A percentile compares a stretch with the other conserved stretches of the same genome.
Evolutionary conservation across 345 rosid genomes (phyloP).

Genomic region (Ceriops zippeliana): DNA sequence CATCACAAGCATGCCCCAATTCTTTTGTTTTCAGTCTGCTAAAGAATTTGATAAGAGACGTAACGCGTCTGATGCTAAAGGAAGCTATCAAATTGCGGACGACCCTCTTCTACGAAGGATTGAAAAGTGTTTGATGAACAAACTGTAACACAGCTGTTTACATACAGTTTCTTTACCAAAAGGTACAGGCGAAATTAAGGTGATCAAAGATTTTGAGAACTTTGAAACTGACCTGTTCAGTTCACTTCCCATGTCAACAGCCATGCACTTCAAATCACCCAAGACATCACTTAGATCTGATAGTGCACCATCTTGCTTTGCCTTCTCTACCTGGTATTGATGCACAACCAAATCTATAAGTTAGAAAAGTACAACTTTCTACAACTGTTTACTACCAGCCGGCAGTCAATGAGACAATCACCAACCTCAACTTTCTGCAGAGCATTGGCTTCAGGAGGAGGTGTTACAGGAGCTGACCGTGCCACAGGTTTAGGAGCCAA

Average conservation of each 20-base stretch:
- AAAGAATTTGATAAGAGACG: no score
- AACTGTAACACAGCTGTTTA: no score
- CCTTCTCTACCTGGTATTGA: conserved; percentile 24
- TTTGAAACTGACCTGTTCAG: conserved; percentile 22
- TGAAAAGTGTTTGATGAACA: no score
- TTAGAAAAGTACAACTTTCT: neutral
- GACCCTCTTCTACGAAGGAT: no score
- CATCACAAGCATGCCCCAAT: no score
- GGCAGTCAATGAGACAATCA: neutral
- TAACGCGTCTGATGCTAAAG: no score
- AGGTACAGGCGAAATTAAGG: no score
- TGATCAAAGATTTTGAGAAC: neutral
- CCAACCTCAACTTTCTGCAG: conserved; percentile 32
- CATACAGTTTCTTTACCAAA: no score
- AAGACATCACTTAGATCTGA: conserved; percentile 27
- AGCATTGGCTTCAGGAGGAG: conserved; percentile 20
- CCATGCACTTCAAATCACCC: conserved; percentile 34
- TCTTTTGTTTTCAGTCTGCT: no score
- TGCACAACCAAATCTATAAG: neutral
- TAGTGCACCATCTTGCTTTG: conserved; percentile 30
- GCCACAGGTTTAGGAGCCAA: conserved; percentile 11
- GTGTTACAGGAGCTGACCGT: conserved; percentile 25
- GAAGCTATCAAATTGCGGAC: no score
- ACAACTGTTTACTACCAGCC: neutral
- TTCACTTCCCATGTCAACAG: conserved; percentile 31